phyloP scores from a whole-genome alignment of 2,329 filamentous ascomycete species.

The Cladosporium sp. region DNA sequence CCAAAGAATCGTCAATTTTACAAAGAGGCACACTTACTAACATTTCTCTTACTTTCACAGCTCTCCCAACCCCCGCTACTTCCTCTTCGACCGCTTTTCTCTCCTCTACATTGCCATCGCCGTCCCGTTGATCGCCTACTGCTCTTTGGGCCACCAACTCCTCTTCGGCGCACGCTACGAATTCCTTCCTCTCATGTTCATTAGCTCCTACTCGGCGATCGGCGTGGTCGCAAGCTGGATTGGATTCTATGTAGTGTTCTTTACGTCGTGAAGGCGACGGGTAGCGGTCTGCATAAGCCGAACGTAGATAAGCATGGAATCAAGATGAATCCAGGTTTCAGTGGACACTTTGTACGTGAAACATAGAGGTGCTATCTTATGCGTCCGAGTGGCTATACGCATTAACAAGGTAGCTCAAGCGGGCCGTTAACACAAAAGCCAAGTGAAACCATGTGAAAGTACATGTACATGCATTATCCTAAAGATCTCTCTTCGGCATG shows the following conservation, averaged over 20 bases:
- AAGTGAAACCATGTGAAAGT: too few relatives aligned
- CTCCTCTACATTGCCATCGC: constrained; percentile 84
- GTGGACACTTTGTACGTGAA: too few relatives aligned
- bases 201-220: constrained; percentile 86
- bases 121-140: constrained; percentile 85
- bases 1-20: too few relatives aligned
- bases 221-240: constrained; percentile 96
- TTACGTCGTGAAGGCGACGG: constrained; percentile 38
- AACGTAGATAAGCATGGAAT: too few relatives aligned
- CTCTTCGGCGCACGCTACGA: constrained; percentile 79
- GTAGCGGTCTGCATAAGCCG: too few relatives aligned
- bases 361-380: too few relatives aligned
- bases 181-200: constrained; percentile 96
- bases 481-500: too few relatives aligned
- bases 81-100: constrained; percentile 86
- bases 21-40: neutral
- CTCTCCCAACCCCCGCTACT: constrained; percentile 74
- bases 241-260: constrained; percentile 90
- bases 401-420: too few relatives aligned
- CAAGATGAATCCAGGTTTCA: too few relatives aligned
- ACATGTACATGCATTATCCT: too few relatives aligned
- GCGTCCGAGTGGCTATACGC: too few relatives aligned
- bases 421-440: too few relatives aligned
- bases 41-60: constrained; percentile 23
- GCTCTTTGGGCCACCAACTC: constrained; percentile 76